These are phyloP conservation scores for Gossypioides kirkii DNA, from an alignment of 345 rosid species.

Conservation along the genomic window DNA sequence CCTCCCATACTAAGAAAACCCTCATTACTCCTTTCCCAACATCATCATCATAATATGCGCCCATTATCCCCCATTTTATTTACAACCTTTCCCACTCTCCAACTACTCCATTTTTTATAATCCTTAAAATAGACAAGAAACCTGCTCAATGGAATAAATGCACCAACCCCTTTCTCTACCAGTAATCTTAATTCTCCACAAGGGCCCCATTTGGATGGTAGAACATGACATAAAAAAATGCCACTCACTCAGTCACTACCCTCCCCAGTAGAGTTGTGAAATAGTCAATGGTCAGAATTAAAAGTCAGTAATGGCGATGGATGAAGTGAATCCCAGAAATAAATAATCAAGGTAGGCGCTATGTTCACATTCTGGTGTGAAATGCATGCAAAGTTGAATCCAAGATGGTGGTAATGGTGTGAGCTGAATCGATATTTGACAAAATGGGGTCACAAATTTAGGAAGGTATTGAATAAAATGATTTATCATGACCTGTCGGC, in stretches of 20 bases:
- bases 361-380: too few relatives aligned
- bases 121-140: conserved; percentile 1
- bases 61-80: background rate
- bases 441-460: background rate
- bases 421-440: too few relatives aligned
- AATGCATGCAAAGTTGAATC: too few relatives aligned
- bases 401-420: too few relatives aligned
- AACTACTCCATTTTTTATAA: background rate
- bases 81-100: background rate
- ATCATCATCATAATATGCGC: background rate
- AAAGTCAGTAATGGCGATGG: too few relatives aligned
- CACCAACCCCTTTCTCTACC: background rate
- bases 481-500: background rate
- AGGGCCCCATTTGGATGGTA: too few relatives aligned
- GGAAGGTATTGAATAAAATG: background rate
- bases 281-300: too few relatives aligned
- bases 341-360: too few relatives aligned
- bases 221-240: too few relatives aligned
- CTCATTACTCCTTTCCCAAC: background rate
- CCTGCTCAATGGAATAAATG: background rate
- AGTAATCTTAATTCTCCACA: background rate
- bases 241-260: too few relatives aligned
- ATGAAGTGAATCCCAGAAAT: too few relatives aligned
- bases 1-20: background rate
- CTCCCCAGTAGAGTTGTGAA: too few relatives aligned